Base-by-base conservation (phyloP, 306 rosid species). In the Cucurbita ficifolia region DNA sequence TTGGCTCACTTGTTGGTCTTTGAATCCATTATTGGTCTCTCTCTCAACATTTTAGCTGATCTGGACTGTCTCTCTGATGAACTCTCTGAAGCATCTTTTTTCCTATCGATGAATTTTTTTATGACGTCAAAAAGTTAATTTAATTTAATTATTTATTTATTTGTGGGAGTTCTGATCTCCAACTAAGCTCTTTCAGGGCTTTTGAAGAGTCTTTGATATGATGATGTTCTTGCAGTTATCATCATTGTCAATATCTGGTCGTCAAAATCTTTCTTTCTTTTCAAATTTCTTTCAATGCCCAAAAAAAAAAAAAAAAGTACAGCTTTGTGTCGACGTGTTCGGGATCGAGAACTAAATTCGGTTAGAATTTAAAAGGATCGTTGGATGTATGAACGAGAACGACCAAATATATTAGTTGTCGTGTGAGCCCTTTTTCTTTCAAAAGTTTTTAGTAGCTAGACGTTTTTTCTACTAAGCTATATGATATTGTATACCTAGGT, bases 21-120 rank as follows among this genome's bases (percentile, higher is more conserved):
- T 80, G 18, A 80, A 2, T 39, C 52, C 77, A 85, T 82, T 36
- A 82, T 82, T 75, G 80, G 75, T 73, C 40, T 78, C 78, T 4
- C 35, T 55, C 33, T 61, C 45, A 61, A 17, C 24, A 29, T 58
- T 58, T 58, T 12, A 29, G 65, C 43, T 29, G 65, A 59, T 59
- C 0, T 59, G 65, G 65, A 14, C 65, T 61, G 24, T 63, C 50
- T 13, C 29, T 5, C 70, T 62, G 70, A 4, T 63, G 33, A 17
- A 36, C 5, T 39, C 48, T 38, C 48, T 61, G 69, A 39, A 63
- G 17, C 70, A 39, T n/a, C 8, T 18, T 63, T 7, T 40, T n/a
- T 29, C 0, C 33, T 29, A 29, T 29, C 2, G 33, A 29, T 29
- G 33, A 29, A 29, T 29, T 1, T 29, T 29, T 29, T 29, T 29